phyloP scores from a whole-genome alignment of 2,329 filamentous ascomycete species.

The Hymenoscyphus linearis region DNA sequence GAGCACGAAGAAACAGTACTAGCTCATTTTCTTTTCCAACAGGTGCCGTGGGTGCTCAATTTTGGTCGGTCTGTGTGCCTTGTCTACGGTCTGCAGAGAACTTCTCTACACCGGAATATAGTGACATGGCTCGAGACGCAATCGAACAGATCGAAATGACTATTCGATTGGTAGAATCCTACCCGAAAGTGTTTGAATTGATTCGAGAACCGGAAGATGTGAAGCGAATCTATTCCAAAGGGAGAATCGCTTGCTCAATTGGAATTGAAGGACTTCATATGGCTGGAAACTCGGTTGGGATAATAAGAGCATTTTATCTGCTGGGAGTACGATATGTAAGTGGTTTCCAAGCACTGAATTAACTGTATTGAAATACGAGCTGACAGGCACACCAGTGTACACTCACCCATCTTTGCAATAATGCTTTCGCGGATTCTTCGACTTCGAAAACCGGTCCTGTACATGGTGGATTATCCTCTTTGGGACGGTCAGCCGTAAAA shows the following conservation, averaged over 20 bases:
- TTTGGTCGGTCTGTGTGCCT: constrained; percentile 28
- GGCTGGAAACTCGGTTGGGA: constrained; percentile 46
- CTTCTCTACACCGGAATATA: constrained; percentile 23
- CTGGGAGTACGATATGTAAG: constrained; percentile 62
- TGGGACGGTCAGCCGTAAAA: constrained; percentile 43
- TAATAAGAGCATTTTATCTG: constrained; percentile 52
- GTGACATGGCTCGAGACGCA: constrained; percentile 42
- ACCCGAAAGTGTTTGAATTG: constrained; percentile 7
- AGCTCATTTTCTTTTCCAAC: constrained; percentile 15
- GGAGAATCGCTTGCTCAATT: constrained; percentile 35
- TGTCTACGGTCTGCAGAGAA: constrained; percentile 27
- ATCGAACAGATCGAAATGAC: constrained; percentile 53
- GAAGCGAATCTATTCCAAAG: constrained; percentile 28
- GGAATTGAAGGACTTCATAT: constrained; percentile 58
- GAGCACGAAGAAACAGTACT: neutral
- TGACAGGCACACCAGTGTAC: neutral
- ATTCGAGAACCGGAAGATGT: constrained; percentile 15
- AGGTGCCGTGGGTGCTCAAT: constrained; percentile 27
- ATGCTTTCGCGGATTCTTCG: constrained; percentile 46
- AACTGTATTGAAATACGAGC: neutral
- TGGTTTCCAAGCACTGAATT: constrained; percentile 31
- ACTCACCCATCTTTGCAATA: constrained; percentile 45
- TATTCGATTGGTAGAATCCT: constrained; percentile 38
- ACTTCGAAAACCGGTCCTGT: constrained; percentile 2
- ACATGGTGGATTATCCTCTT: constrained; percentile 45